Evolutionary conservation across 345 rosid species (phyloP).

Genomic region (Euphorbia tirucalli): DNA sequence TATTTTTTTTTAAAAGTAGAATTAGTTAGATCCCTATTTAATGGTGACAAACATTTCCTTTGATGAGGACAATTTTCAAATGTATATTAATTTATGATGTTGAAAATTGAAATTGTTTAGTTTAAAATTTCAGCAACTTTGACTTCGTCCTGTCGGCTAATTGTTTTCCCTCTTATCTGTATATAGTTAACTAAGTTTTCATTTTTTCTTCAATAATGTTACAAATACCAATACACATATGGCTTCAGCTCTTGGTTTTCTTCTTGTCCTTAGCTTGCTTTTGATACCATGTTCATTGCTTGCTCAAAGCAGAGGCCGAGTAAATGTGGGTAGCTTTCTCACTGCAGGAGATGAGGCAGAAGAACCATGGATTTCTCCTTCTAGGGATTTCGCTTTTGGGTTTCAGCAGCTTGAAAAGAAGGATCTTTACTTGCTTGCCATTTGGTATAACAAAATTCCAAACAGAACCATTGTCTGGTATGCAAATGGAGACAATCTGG

Average conservation of each 20-base stretch:
- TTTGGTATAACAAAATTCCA: conserved; percentile 34
- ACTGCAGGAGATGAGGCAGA: conserved; percentile 22
- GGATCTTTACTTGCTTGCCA: conserved; percentile 31
- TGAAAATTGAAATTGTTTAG: too few relatives aligned
- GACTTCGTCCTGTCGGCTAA: too few relatives aligned
- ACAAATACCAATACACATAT: background rate
- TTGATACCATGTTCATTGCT: background rate
- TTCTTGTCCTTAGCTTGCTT: background rate
- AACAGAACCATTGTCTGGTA: conserved; percentile 33
- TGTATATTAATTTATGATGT: too few relatives aligned
- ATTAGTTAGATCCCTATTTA: too few relatives aligned
- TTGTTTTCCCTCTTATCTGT: too few relatives aligned
- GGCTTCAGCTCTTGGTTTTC: background rate
- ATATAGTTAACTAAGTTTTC: background rate
- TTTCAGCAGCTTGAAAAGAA: conserved; percentile 19
- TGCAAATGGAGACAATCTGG: conserved; percentile 24
- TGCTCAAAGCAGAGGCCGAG: background rate
- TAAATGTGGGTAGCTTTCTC: background rate
- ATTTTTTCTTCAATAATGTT: too few relatives aligned
- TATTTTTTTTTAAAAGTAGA: too few relatives aligned
- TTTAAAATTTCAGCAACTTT: too few relatives aligned
- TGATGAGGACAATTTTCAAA: too few relatives aligned
- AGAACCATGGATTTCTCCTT: conserved; percentile 14
- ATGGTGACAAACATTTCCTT: too few relatives aligned
- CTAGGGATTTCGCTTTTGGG: conserved; percentile 37